Percentiles rank a stretch among this genome's conserved stretches.
phyloP scores from a whole-genome alignment of 2,329 filamentous ascomycete species.

The Alternaria dauci region DNA sequence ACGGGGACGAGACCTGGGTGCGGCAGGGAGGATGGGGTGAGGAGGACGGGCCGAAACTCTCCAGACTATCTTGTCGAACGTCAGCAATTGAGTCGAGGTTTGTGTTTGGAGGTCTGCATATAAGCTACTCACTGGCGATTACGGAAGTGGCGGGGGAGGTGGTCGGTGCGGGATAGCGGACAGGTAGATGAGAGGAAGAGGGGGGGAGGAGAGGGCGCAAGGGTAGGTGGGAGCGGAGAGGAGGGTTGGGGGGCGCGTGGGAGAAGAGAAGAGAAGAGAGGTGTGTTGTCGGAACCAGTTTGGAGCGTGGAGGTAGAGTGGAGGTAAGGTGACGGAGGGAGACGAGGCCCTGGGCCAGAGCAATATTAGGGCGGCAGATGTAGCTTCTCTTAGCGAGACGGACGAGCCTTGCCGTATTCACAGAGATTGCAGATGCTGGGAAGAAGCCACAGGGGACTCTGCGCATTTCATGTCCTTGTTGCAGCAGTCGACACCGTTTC shows the following conservation, averaged over 20 bases:
- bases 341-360: slow-evolving; percentile 15
- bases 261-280: slow-evolving; percentile 35
- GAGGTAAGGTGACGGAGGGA: slow-evolving; percentile 35
- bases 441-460: slow-evolving; percentile 16
- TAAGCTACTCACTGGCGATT: slow-evolving; percentile 41
- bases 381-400: slow-evolving; percentile 44
- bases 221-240: slow-evolving; percentile 28
- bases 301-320: slow-evolving; percentile 20
- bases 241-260: slow-evolving; percentile 27
- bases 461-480: slow-evolving; percentile 17
- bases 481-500: slow-evolving; percentile 18
- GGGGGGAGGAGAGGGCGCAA: slow-evolving; percentile 2
- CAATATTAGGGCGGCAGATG: slow-evolving; percentile 36
- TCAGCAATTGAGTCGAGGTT: slow-evolving; percentile 35
- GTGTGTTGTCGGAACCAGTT: slow-evolving; percentile 24
- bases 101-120: slow-evolving; percentile 22
- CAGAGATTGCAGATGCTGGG: slow-evolving; percentile 24
- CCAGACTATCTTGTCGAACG: slow-evolving; percentile 27
- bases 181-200: slow-evolving; percentile 16
- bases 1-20: slow-evolving; percentile 8
- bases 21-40: slow-evolving; percentile 13
- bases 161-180: slow-evolving; percentile 40
- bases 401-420: slow-evolving; percentile 40
- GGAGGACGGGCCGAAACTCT: slow-evolving; percentile 12
- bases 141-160: slow-evolving; percentile 48